phyloP scores from a whole-genome alignment of 2,329 filamentous ascomycete genomes.

The Venturia aucupariae region DNA sequence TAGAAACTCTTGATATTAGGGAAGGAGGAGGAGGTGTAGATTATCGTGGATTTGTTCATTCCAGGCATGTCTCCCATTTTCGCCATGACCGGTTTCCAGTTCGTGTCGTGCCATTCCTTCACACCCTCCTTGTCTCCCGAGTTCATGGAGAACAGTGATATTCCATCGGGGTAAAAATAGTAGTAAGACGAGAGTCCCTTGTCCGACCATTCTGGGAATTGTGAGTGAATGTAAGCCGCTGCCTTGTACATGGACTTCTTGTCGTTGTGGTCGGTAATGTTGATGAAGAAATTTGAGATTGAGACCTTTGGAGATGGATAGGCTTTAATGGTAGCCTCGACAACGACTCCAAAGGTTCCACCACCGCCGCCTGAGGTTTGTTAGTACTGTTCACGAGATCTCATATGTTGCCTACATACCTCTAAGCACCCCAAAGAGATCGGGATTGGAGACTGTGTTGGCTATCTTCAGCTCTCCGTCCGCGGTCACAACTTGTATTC shows the following conservation, averaged over 20 bases:
- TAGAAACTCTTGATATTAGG: conserved; percentile 11
- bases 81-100: conserved; percentile 12
- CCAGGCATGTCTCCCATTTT: conserved; percentile 10
- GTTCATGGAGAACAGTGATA: conserved; percentile 5
- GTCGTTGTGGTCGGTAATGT: conserved; percentile 6
- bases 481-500: conserved; percentile 26
- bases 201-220: conserved; percentile 12
- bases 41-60: conserved; percentile 5
- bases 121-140: conserved; percentile 2
- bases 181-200: conserved; percentile 11
- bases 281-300: background rate
- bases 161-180: conserved; percentile 10
- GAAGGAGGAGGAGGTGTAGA: background rate
- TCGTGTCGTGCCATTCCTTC: conserved; percentile 1
- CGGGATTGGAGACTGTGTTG: conserved; percentile 12
- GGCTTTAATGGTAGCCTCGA: conserved; percentile 24
- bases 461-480: conserved; percentile 14
- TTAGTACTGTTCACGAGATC: background rate
- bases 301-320: conserved; percentile 16
- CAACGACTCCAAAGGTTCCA: conserved; percentile 24
- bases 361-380: conserved; percentile 8
- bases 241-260: conserved; percentile 10
- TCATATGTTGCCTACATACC: background rate
- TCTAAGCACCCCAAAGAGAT: conserved; percentile 16
- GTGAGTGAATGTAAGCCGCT: conserved; percentile 10